Percentiles rank a stretch among this genome's conserved stretches.
phyloP scores from a whole-genome alignment of 371 early-diverging fungal genomes.

The Basidiobolus heterosporus region DNA sequence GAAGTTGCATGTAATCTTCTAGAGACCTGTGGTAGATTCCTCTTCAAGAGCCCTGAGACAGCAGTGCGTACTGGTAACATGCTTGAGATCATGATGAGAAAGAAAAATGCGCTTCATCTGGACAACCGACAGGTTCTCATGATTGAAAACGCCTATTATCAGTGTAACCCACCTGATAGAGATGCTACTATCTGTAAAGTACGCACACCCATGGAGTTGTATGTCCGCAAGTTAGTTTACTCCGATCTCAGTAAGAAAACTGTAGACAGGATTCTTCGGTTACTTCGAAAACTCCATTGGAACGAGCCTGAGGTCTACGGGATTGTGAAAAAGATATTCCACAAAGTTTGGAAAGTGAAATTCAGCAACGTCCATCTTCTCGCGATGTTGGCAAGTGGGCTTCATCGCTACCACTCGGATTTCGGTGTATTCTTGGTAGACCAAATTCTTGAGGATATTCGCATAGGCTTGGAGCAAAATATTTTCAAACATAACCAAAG shows the following conservation, averaged over 20 bases:
- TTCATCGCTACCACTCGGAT: constrained; percentile 63
- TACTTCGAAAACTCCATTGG: constrained; percentile 82
- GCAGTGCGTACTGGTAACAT: constrained; percentile 36
- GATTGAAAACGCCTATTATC: constrained; percentile 86
- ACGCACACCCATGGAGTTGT: constrained; percentile 61
- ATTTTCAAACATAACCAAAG: constrained; percentile 80
- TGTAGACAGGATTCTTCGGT: constrained; percentile 46
- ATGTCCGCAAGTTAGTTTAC: constrained; percentile 70
- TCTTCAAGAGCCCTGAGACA: constrained; percentile 61
- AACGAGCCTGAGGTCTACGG: constrained; percentile 26
- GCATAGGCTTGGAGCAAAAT: constrained; percentile 75
- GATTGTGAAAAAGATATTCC: constrained; percentile 36
- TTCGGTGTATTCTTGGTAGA: constrained; percentile 81
- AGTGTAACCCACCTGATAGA: constrained; percentile 70
- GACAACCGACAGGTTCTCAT: constrained; percentile 70
- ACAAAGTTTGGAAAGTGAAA: constrained; percentile 85
- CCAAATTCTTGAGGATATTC: constrained; percentile 69
- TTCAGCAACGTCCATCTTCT: constrained; percentile 67
- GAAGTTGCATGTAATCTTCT: constrained; percentile 70
- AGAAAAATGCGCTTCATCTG: constrained; percentile 62
- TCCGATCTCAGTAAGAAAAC: constrained; percentile 50
- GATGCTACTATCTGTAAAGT: constrained; percentile 37
- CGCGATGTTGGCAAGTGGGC: constrained; percentile 61
- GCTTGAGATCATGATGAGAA: constrained; percentile 77
- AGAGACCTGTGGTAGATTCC: constrained; percentile 79